phyloP scores from a whole-genome alignment of 192 early-diverging fungal species.

The Linnemannia elongata region DNA sequence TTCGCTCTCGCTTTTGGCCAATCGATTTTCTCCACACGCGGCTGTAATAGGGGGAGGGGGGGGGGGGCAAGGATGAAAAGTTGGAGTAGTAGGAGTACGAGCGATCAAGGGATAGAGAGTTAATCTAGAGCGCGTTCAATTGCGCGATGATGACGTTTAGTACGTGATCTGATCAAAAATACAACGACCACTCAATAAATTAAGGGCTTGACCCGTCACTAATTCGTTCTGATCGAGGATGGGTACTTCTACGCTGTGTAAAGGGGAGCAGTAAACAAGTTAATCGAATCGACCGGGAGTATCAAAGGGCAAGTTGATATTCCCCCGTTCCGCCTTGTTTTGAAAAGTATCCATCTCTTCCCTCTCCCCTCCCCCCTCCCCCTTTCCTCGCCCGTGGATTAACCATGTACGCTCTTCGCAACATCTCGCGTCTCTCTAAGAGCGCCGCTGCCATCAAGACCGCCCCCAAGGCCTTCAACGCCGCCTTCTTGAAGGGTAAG shows the following conservation, averaged over 20 bases:
- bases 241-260: neutral
- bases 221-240: neutral
- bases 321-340: conserved; percentile 25
- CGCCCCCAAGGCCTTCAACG: conserved; percentile 59
- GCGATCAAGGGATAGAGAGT: too few species aligned
- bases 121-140: too few species aligned
- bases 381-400: conserved; percentile 43
- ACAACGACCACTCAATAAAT: neutral
- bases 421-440: conserved; percentile 61
- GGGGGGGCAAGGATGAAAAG: neutral
- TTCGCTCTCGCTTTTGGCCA: neutral
- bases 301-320: neutral
- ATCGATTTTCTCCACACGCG: neutral
- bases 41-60: neutral
- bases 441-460: conserved; percentile 58
- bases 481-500: conserved; percentile 62
- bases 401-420: conserved; percentile 59
- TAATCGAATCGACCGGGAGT: neutral
- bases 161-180: too few species aligned
- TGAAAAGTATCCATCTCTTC: conserved; percentile 50
- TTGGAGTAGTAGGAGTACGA: neutral
- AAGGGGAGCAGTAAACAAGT: neutral
- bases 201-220: conserved; percentile 4
- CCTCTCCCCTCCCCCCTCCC: conserved; percentile 34
- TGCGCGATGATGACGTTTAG: too few species aligned